Conservation (phyloP, 2,329 filamentous ascomycete genomes). For the Graphiopsis chlorocephala region DNA sequence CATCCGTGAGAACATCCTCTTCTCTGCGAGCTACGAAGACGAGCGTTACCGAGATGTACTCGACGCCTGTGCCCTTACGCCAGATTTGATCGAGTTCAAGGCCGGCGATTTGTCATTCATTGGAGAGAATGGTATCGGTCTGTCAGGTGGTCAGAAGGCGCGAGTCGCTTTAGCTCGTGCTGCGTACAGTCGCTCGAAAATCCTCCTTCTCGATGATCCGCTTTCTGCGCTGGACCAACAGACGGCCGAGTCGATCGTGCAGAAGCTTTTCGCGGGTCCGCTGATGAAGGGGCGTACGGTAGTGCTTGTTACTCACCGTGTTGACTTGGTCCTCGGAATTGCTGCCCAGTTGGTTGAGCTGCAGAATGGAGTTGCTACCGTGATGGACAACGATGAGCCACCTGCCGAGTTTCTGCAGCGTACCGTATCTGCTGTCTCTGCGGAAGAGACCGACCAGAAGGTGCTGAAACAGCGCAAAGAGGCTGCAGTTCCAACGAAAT, state of each 20-base stretch:
- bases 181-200: constrained; percentile 45
- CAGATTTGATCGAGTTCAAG: constrained; percentile 62
- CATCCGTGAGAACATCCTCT: constrained; percentile 66
- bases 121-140: constrained; percentile 46
- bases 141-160: constrained; percentile 49
- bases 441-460: constrained; percentile 32
- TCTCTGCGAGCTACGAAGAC: constrained; percentile 66
- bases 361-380: constrained; percentile 53
- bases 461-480: constrained; percentile 35
- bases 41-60: constrained; percentile 66
- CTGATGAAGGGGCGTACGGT: constrained; percentile 54
- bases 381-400: constrained; percentile 26
- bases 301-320: constrained; percentile 63
- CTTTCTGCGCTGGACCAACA: constrained; percentile 55
- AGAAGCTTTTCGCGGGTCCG: constrained; percentile 55
- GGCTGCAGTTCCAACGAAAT: constrained; percentile 65
- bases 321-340: constrained; percentile 68
- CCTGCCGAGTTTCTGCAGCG: constrained; percentile 19
- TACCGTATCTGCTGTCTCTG: constrained; percentile 19
- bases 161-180: constrained; percentile 49
- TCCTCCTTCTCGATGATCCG: constrained; percentile 48
- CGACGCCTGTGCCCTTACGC: constrained; percentile 60
- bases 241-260: constrained; percentile 61
- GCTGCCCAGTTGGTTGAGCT: constrained; percentile 74
- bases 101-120: constrained; percentile 59